These are phyloP conservation scores for Phytophthora aleatoria DNA, from an alignment of 352 stramenopile species.

Conservation along the genomic window DNA sequence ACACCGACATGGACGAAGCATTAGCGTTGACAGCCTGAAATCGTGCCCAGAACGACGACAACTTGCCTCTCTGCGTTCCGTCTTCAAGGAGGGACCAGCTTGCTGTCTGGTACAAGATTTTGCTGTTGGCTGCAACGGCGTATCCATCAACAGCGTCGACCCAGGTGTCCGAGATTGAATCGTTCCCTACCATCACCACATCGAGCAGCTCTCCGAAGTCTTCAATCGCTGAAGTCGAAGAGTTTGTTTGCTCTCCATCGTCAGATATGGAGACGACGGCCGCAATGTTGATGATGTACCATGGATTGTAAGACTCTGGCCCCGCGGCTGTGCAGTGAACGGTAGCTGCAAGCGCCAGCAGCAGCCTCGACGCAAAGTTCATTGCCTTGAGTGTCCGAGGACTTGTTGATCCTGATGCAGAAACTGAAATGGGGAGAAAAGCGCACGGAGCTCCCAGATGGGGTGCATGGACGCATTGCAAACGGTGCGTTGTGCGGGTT, in stretches of 20 bases:
- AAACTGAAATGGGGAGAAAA: constrained; percentile 31
- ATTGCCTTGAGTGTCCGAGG: constrained; percentile 3
- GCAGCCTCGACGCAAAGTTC: constrained; percentile 4
- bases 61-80: constrained; percentile 11
- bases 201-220: constrained; percentile 15
- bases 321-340: neutral
- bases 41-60: constrained; percentile 36
- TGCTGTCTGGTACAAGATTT: constrained; percentile 21
- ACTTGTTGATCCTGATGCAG: constrained; percentile 2
- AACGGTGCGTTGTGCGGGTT: constrained; percentile 14
- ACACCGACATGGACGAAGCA: constrained; percentile 13
- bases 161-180: constrained; percentile 11
- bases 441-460: constrained; percentile 13
- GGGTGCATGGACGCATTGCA: constrained; percentile 29
- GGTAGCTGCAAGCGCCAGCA: constrained; percentile 6
- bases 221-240: constrained; percentile 6
- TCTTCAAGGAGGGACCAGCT: constrained; percentile 28
- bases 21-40: constrained; percentile 24
- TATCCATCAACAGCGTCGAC: constrained; percentile 9
- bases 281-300: constrained; percentile 23
- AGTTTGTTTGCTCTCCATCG: constrained; percentile 1
- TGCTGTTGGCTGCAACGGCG: constrained; percentile 8
- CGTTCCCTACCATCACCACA: constrained; percentile 22
- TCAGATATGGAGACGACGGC: constrained; percentile 10
- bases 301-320: constrained; percentile 4